These are phyloP conservation scores for Helianthus tuberosus DNA, from an alignment of 129 eudicot species.

Conservation along the genomic window DNA sequence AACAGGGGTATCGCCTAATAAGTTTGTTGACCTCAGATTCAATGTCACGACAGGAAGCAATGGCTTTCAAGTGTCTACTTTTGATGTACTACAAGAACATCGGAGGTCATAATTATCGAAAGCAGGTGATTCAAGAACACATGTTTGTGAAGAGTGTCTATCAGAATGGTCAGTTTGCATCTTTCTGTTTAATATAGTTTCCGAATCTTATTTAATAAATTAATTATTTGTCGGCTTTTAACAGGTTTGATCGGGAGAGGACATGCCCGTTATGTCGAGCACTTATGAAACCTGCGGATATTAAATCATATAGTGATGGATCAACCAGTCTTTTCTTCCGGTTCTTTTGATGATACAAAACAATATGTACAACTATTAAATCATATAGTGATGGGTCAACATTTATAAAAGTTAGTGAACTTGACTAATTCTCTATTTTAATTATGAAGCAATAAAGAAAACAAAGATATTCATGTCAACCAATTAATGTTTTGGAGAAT, in stretches of 20 bases:
- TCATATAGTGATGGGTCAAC: no score
- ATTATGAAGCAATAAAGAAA: no score
- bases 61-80: conserved; percentile 49
- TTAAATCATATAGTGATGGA: conserved; percentile 56
- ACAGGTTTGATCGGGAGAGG: conserved; percentile 61
- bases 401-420: no score
- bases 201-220: not conserved
- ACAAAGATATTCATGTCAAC: no score
- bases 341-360: conserved; percentile 39
- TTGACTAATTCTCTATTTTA: no score
- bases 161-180: conserved; percentile 52
- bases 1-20: not conserved
- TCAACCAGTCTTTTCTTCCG: conserved; percentile 57
- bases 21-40: no score
- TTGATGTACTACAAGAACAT: conserved; percentile 51
- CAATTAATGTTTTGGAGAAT: no score
- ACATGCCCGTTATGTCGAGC: conserved; percentile 62
- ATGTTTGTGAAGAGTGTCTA: conserved; percentile 52
- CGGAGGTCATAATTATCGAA: conserved; percentile 51
- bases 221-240: not conserved
- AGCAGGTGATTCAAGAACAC: conserved; percentile 34
- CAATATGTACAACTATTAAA: conserved; percentile 15
- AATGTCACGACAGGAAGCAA: conserved; percentile 51
- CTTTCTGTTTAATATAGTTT: not conserved
- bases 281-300: conserved; percentile 48